Base-by-base conservation (phyloP, 2,329 filamentous ascomycete species). In the Cladosporium sp. region DNA sequence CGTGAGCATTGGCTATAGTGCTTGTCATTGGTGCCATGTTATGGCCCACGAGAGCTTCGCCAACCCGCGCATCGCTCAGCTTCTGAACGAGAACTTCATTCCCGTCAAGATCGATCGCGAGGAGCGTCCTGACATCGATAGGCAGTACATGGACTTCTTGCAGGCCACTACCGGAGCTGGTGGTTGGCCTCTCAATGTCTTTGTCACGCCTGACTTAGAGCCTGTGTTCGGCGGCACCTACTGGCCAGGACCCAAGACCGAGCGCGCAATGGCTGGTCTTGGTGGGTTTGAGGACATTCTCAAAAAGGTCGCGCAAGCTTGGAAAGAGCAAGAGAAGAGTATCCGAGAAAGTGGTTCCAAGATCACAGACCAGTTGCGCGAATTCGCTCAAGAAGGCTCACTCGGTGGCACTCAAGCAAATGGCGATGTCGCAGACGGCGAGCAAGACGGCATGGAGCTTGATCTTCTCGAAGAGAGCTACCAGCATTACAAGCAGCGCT, bases 101-200 rank as follows among this genome's bases (percentile, higher is more conserved):
- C 93, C 94, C 3, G 86, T 97, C 72, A 89, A 97, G 67, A 84
- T 97, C 69, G 94, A 99, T 74, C 86, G 92, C 61, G 94, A 99
- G 75, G 91, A 96, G 75, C 86, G 93, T 25, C 93, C 93, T 8
- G 92, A 97, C 70, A 86, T 97, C 64, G 94, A 99, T 70, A 87
- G 89, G 62, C 92, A 97, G 64, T 97, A 97, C 74, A 97, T 97
- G 91, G 96, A 96, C 77, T 99, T 96, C 73, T 88, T 96, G 40
- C 92, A 97, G 72, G 93, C 93, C 1, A 93, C 94, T 11, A 96
- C 89, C 60, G 92, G 89, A 19, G 88, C 85, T 1, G 93, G 92
- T 9, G 94, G 94, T 39, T 97, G 94, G 92, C 94, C 94, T 1
- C 77, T 97, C 61, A 97, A 97, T 70, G 87, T 96, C n/a, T 97